phyloP scores from a whole-genome alignment of 768 basidiomycete genomes.

The Clitopilus hobsonii region DNA sequence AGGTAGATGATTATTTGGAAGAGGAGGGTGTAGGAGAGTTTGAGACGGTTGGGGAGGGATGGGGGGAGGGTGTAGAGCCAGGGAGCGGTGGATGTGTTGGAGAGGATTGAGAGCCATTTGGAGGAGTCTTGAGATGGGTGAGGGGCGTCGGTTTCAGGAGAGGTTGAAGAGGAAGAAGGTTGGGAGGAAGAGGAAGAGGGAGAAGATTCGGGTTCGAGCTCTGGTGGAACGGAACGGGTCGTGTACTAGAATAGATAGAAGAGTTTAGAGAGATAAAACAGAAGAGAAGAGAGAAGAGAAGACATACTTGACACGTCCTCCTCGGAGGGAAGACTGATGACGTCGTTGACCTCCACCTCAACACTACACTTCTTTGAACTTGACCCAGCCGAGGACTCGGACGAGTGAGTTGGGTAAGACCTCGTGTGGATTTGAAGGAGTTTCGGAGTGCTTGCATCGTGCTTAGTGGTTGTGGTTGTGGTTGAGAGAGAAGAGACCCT shows the following conservation, averaged over 20 bases:
- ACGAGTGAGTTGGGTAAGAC: too few relatives aligned
- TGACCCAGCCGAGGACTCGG: too few relatives aligned
- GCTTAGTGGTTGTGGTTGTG: too few relatives aligned
- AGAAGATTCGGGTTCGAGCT: not conserved
- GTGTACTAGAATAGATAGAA: not conserved
- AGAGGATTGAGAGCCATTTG: slow-evolving; percentile 18
- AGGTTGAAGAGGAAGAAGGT: too few relatives aligned
- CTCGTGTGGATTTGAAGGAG: too few relatives aligned
- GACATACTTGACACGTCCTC: not conserved
- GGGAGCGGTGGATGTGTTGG: slow-evolving; percentile 16
- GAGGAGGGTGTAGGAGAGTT: slow-evolving; percentile 17
- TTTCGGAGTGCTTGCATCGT: too few relatives aligned
- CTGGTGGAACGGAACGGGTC: not conserved
- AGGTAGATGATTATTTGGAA: slow-evolving; percentile 23
- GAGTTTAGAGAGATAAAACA: not conserved
- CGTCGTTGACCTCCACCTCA: not conserved
- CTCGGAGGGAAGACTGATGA: not conserved
- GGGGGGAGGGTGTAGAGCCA: slow-evolving; percentile 15
- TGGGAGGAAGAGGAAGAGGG: not conserved
- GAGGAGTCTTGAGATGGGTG: not conserved
- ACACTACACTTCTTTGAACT: too few relatives aligned
- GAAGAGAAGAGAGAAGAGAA: not conserved
- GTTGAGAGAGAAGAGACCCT: too few relatives aligned
- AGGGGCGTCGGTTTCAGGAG: too few relatives aligned
- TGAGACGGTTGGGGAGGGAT: slow-evolving; percentile 13